phyloP scores from a whole-genome alignment of 805 yeast species.

The Clavispora carvajalis region DNA sequence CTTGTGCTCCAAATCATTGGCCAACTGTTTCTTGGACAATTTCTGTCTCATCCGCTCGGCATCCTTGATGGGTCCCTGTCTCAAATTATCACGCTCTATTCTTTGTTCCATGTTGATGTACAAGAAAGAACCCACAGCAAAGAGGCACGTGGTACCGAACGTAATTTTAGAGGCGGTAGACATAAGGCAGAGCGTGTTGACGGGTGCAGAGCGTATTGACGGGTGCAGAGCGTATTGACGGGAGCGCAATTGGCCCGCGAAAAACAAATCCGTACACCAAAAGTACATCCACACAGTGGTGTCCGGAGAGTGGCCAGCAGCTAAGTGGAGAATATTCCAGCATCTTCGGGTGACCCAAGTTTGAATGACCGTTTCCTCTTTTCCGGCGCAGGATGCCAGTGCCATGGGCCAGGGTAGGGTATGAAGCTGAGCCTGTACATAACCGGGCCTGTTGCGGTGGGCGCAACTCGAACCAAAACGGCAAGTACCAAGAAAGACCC shows the following conservation, averaged over 20 bases:
- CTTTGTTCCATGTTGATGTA: constrained; percentile 71
- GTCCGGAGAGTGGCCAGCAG: too few species aligned
- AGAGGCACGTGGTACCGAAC: constrained; percentile 50
- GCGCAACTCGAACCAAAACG: too few species aligned
- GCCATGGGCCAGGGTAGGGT: too few species aligned
- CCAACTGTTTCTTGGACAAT: constrained; percentile 37
- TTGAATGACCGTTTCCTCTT: too few species aligned
- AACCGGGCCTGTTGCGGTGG: too few species aligned
- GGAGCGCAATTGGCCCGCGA: background rate
- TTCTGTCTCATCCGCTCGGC: constrained; percentile 53
- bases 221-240: background rate
- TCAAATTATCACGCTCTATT: constrained; percentile 63
- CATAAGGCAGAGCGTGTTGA: too few species aligned
- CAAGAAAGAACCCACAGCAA: constrained; percentile 55
- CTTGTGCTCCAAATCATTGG: constrained; percentile 62
- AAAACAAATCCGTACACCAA: background rate
- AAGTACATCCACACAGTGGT: too few species aligned
- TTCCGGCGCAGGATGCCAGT: too few species aligned
- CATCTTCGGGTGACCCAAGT: too few species aligned
- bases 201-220: background rate
- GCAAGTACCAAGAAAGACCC: too few species aligned
- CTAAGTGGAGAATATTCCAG: too few species aligned
- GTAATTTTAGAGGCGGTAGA: constrained; percentile 78
- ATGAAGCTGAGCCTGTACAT: too few species aligned
- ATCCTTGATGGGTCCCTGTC: constrained; percentile 83